Conservation (phyloP, 164 flowering plant species). For the Stephania japonica region DNA sequence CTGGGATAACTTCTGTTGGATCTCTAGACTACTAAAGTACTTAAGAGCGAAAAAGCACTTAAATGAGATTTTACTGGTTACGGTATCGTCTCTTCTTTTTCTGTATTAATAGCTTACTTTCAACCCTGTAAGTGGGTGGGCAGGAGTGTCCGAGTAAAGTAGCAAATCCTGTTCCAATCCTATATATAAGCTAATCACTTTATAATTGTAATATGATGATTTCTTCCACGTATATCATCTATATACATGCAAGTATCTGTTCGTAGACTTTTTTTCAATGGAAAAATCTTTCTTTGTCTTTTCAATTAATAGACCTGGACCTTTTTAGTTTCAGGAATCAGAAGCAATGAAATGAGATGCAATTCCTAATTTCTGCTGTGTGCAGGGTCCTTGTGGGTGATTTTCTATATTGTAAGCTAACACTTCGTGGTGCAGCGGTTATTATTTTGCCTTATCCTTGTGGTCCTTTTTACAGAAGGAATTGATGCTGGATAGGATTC, state of each 20-base stretch:
- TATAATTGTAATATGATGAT: background rate
- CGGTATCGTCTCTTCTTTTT: background rate
- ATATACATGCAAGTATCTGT: background rate
- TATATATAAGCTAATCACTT: constrained; percentile 1
- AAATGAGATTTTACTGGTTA: background rate
- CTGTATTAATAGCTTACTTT: constrained; percentile 4
- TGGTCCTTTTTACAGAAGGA: background rate
- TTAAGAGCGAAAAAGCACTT: background rate
- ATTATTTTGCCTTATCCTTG: background rate
- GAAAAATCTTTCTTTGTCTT: background rate
- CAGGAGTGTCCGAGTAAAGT: background rate
- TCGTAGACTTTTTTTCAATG: background rate
- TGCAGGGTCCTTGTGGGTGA: background rate
- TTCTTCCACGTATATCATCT: constrained; percentile 2
- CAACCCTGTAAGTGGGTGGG: background rate
- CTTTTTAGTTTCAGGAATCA: background rate
- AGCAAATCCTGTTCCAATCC: background rate
- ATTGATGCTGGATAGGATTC: background rate
- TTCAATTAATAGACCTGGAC: background rate
- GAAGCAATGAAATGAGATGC: background rate
- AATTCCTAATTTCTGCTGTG: background rate
- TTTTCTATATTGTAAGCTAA: background rate
- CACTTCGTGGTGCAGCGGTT: background rate
- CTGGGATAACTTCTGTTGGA: constrained; percentile 62
- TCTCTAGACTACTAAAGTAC: constrained; percentile 49